Base-by-base conservation (phyloP, 306 rosid species). In the Acacia confusa region DNA sequence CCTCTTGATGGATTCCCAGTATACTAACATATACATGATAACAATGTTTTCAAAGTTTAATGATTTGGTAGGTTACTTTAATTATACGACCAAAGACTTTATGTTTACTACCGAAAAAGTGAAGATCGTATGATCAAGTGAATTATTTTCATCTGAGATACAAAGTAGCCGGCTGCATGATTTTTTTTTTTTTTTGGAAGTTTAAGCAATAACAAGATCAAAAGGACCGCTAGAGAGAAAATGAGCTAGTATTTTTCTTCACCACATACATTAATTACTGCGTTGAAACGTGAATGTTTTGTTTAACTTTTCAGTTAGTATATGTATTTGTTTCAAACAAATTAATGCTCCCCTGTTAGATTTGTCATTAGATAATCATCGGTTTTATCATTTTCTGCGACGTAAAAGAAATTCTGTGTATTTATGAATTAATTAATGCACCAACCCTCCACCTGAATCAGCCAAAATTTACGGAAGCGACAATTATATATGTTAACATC, bases 11-110 rank as follows among this genome's bases (percentile, higher is more conserved):
- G 77, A 30, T 50, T 72, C 77, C 7, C 38, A 72, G 60, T 9
- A 72, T 32, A 10, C 73, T 24, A 69, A 11, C 77, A 19, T 44
- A 19, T 44, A 52, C 78, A 52, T 53, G 78, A 72, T 72, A 50
- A 50, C 63, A 16, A 47, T 17, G 41, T 48, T 72, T 47, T 15
- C 61, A 72, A 70, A 70, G 61, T 47, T 25, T 55, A 36, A 3
- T 71, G 58, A 11, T 24, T 47, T 16, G 61, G 76, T 45, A 72
- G 30, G 17, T 41, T 41, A 36, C 40, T 36, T 36, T 36, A 36
- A 36, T 36, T 68, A 70, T 71, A 72, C 75, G 57, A 15, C 43
- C 2, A 16, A 27, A 72, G 41, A 72, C 74, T 15, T 58, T 24
- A 25, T 16, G 8, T 72, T 71, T 1, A n/a, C 2, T 45, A 44